A percentile compares a stretch with the other conserved stretches of the same genome.
Evolutionary conservation across 2,329 filamentous ascomycete genomes (phyloP).

Genomic region (Lecanosticta acicola): DNA sequence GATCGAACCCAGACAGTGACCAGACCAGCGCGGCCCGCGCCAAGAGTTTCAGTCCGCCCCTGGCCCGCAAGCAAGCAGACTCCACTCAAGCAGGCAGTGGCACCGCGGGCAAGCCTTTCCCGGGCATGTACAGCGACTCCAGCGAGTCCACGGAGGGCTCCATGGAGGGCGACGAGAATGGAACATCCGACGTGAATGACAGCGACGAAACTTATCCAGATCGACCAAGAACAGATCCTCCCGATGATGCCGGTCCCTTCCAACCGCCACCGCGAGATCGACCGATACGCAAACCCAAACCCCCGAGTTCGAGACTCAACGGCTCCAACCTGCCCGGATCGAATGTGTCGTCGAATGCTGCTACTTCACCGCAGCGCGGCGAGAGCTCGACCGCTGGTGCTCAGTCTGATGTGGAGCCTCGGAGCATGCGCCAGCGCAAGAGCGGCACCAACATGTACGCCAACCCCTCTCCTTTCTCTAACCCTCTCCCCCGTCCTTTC

Average conservation of each 20-base stretch:
- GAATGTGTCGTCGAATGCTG: conserved; percentile 2
- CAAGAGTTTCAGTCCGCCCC: conserved; percentile 9
- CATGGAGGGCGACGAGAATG: conserved; percentile 13
- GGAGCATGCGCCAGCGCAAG: conserved; percentile 28
- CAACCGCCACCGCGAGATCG: conserved; percentile 13
- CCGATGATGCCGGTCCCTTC: conserved; percentile 2
- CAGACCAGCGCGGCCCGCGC: conserved; percentile 25
- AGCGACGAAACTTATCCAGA: conserved; percentile 7
- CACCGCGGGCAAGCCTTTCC: conserved; percentile 14
- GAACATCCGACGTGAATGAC: conserved; percentile 8
- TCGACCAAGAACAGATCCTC: conserved; percentile 12
- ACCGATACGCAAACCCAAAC: conserved; percentile 30
- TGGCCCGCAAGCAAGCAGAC: conserved; percentile 1
- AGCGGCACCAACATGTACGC: conserved; percentile 32
- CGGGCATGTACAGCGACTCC: conserved; percentile 3
- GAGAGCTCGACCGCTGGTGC: conserved; percentile 6
- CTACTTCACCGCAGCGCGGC: conserved; percentile 7
- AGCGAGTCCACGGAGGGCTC: conserved; percentile 21
- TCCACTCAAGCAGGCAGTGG: not conserved
- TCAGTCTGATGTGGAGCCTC: conserved; percentile 18
- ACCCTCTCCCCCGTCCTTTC: conserved; percentile 14
- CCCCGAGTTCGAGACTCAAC: conserved; percentile 28
- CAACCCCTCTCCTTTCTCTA: conserved; percentile 13
- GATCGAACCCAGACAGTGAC: conserved; percentile 21
- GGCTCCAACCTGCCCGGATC: conserved; percentile 11